These are phyloP conservation scores for Exophiala sp. DNA, from an alignment of 2,329 filamentous ascomycete genomes.

Conservation along the genomic window DNA sequence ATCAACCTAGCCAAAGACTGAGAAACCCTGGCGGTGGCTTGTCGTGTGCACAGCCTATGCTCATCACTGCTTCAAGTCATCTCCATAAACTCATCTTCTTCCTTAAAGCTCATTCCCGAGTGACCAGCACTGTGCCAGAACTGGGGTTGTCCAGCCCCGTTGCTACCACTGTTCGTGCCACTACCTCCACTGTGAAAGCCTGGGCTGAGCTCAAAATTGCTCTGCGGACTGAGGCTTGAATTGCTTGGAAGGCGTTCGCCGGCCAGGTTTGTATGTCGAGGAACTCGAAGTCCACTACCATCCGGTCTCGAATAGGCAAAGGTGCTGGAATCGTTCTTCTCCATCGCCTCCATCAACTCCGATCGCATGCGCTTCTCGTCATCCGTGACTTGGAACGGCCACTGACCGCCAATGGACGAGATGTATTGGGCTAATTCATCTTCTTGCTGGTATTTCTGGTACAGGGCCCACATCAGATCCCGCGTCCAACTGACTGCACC, in stretches of 20 bases:
- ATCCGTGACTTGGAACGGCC: constrained; percentile 77
- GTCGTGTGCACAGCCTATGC: too few relatives aligned
- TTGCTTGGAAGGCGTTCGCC: constrained; percentile 62
- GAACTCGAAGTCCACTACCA: constrained; percentile 81
- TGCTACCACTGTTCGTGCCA: constrained; percentile 47
- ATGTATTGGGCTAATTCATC: constrained; percentile 76
- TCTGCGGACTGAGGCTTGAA: constrained; percentile 51
- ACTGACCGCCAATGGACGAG: constrained; percentile 63
- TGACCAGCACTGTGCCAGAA: constrained; percentile 48
- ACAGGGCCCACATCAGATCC: constrained; percentile 94
- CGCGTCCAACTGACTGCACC: constrained; percentile 95
- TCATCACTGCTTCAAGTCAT: constrained; percentile 12
- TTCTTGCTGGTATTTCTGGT: constrained; percentile 82
- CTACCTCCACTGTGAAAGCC: constrained; percentile 67
- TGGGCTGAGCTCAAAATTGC: constrained; percentile 57
- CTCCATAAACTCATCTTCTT: constrained; percentile 91
- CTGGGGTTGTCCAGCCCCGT: constrained; percentile 43
- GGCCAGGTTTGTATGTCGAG: constrained; percentile 84
- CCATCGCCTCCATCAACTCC: constrained; percentile 79
- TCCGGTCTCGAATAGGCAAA: constrained; percentile 79
- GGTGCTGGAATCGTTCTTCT: constrained; percentile 68
- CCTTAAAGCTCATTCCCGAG: constrained; percentile 71
- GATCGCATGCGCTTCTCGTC: constrained; percentile 94
- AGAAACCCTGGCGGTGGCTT: neutral
- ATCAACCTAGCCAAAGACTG: neutral